Evolutionary conservation across 2,329 filamentous ascomycete species (phyloP), one percentile per base, ranked within the genome.

Genomic region (Alternaria sp.): DNA sequence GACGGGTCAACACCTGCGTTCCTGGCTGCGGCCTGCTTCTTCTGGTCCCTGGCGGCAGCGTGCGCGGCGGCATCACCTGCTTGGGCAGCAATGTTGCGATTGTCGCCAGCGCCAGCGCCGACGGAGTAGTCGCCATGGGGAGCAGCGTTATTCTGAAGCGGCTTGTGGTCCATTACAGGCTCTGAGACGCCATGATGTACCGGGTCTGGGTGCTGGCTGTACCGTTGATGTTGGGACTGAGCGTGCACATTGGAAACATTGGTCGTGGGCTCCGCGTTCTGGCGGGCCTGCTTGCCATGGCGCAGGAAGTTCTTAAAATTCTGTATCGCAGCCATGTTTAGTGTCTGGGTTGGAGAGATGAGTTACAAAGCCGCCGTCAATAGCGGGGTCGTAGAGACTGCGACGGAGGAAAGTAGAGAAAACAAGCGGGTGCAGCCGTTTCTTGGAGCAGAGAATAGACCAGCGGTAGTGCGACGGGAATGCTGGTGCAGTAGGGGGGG

Each of bases 271-370:
- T 87, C 85, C 60, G 82, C 85, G 56, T 87, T 84, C 67, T 86
- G 84, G 67, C 92, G 90, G 70, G 93, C 94, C 84, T 97, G 93
- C 83, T 97, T 97, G 80, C 94, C 94, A 84, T 97, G 94, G 68
- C 94, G 91, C 80, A 98, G 95, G 80, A 98, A 96, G 80, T 97
- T 97, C 82, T 98, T 97, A 72, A 97, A 87, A 77, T 95, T 95
- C 82, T 97, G 94, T 82, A 97, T 96, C 45, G 86, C 86, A 71
- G 85, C 87, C 86, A 88, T 88, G 60, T 61, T 69, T 66, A 68
- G 68, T 66, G 21, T 54, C 28, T 56, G 59, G 33, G 50, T 24
- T 13, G 44, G 39, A 26, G 36, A 54, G 39, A 29, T 45, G 39
- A 63, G 53, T 57, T 40, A 57, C 46, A 59, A 61, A 61, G 66